phyloP scores from a whole-genome alignment of 2,329 filamentous ascomycete species.

The Ilyonectria mors-panacis region DNA sequence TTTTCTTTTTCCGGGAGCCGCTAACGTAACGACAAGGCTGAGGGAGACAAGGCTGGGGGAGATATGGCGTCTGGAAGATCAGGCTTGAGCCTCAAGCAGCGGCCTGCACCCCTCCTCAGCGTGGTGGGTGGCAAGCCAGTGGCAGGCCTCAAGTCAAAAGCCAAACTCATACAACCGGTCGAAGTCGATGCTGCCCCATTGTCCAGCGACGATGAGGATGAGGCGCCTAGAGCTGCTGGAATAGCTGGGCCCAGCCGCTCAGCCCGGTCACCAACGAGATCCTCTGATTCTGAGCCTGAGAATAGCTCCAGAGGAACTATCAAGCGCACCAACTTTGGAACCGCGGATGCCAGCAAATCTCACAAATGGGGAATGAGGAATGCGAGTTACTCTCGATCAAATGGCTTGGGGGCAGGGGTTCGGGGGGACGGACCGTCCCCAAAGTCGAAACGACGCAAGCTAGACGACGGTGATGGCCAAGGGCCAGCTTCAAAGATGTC shows the following conservation, averaged over 20 bases:
- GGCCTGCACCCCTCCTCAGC: constrained; percentile 37
- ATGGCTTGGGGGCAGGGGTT: not conserved
- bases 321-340: constrained; percentile 51
- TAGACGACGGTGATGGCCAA: not conserved
- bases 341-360: constrained; percentile 10
- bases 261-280: constrained; percentile 5
- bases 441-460: constrained; percentile 38
- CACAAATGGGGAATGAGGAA: constrained; percentile 22
- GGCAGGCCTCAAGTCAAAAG: not conserved
- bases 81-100: constrained; percentile 41
- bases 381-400: constrained; percentile 13
- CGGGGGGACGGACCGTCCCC: constrained; percentile 18
- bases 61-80: constrained; percentile 18
- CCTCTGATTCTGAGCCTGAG: constrained; percentile 48
- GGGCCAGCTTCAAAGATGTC: constrained; percentile 2
- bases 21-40: not conserved
- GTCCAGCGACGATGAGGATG: constrained; percentile 46
- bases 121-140: not conserved
- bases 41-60: not conserved
- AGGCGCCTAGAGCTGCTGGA: not conserved
- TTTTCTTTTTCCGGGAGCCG: not conserved
- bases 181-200: constrained; percentile 47
- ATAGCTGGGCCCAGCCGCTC: not conserved
- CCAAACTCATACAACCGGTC: constrained; percentile 31
- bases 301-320: constrained; percentile 50